Conservation (phyloP, 2,329 filamentous ascomycete species). For the Penicillium sp. region DNA sequence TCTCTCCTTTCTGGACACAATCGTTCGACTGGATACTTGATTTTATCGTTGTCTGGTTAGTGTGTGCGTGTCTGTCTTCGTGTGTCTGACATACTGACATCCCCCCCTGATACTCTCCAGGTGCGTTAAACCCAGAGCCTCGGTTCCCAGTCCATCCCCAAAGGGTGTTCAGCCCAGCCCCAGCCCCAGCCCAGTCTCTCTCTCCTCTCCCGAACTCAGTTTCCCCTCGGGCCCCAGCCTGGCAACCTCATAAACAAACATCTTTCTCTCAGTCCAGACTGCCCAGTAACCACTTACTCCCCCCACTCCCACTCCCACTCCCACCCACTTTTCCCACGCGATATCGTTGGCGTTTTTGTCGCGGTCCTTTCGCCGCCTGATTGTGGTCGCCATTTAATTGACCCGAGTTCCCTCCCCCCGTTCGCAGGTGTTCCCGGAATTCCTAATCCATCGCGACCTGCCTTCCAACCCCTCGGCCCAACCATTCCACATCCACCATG, state of each 20-base stretch:
- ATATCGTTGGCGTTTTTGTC: background rate
- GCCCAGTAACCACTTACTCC: conserved; percentile 1
- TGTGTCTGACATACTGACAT: too few species aligned
- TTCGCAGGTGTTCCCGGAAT: conserved; percentile 7
- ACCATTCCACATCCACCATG: conserved; percentile 55
- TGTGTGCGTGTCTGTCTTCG: background rate
- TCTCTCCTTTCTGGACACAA: background rate
- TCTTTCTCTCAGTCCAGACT: background rate
- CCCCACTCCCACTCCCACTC: background rate
- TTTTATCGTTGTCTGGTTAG: background rate
- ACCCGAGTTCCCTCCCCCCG: background rate
- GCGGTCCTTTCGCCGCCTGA: background rate
- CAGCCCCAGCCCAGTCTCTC: conserved; percentile 10
- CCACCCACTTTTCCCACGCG: conserved; percentile 13
- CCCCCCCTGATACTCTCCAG: background rate
- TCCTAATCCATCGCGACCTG: conserved; percentile 7
- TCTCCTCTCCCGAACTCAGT: background rate
- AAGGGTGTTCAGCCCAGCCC: conserved; percentile 1
- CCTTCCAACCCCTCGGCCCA: background rate
- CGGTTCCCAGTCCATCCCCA: background rate
- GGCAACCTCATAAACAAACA: conserved; percentile 16
- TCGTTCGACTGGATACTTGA: background rate
- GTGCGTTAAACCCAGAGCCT: conserved; percentile 1
- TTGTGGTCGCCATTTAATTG: conserved; percentile 6
- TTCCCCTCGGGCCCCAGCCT: conserved; percentile 9